Conservation (phyloP, 2,329 filamentous ascomycete genomes). For the Cladosporium sp. region DNA sequence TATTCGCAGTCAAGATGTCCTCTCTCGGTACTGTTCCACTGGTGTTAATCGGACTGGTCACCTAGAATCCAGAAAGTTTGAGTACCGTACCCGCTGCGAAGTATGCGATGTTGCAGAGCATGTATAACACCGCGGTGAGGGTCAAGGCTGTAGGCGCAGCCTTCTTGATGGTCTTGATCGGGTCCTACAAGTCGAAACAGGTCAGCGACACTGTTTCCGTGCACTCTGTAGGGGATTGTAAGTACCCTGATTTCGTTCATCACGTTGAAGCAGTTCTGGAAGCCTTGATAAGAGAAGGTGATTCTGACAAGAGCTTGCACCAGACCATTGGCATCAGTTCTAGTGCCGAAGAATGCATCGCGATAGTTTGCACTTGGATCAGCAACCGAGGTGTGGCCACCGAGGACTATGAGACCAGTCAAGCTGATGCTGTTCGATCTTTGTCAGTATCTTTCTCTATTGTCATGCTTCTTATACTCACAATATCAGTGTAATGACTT, state of each 20-base stretch:
- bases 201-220: not conserved
- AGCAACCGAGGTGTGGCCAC: constrained; percentile 48
- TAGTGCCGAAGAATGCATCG: constrained; percentile 50
- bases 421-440: constrained; percentile 19
- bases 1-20: constrained; percentile 24
- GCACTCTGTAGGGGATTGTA: not conserved
- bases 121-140: constrained; percentile 50
- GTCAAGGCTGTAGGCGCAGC: constrained; percentile 46
- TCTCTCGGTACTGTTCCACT: constrained; percentile 44
- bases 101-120: constrained; percentile 58
- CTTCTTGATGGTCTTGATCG: constrained; percentile 53
- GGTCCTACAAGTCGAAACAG: constrained; percentile 41
- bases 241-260: constrained; percentile 55
- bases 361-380: constrained; percentile 54
- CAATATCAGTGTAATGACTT: constrained; percentile 60
- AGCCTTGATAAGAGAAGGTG: constrained; percentile 46
- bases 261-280: constrained; percentile 58
- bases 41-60: not conserved
- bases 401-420: constrained; percentile 59
- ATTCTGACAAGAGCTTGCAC: constrained; percentile 58
- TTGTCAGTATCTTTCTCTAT: not conserved
- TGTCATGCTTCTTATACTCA: constrained; percentile 22
- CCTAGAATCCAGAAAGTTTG: not conserved
- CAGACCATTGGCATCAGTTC: constrained; percentile 46
- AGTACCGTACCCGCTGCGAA: constrained; percentile 45